phyloP scores from a whole-genome alignment of 139 green algal species.

The Picochlorum sp. region DNA sequence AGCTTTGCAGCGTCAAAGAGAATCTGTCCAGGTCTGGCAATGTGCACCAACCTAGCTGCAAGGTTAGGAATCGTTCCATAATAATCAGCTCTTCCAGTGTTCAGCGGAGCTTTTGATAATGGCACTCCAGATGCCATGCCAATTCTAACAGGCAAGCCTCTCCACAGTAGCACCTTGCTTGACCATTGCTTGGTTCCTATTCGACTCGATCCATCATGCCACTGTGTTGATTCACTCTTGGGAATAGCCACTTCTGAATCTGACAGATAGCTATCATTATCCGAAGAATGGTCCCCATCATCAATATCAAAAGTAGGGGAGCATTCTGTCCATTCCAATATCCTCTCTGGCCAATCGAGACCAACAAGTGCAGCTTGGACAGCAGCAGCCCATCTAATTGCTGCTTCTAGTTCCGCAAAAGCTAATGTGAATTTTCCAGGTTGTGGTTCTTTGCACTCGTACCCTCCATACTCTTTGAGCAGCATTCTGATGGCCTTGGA shows the following conservation, averaged over 20 bases:
- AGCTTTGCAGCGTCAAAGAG: conserved; percentile 35
- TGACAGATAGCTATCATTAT: neutral
- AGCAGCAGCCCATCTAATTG: conserved; percentile 37
- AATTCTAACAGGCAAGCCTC: conserved; percentile 61
- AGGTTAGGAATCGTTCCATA: conserved; percentile 70
- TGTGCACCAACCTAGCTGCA: conserved; percentile 53
- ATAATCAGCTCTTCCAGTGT: conserved; percentile 75
- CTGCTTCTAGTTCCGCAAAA: conserved; percentile 49
- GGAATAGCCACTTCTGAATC: neutral
- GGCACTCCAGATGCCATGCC: conserved; percentile 59
- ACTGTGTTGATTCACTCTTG: neutral
- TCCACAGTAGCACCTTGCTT: conserved; percentile 42
- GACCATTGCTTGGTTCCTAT: neutral
- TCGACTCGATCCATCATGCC: neutral
- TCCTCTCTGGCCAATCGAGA: conserved; percentile 46
- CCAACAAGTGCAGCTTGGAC: conserved; percentile 61
- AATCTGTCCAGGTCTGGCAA: conserved; percentile 65
- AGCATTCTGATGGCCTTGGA: conserved; percentile 38
- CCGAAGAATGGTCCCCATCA: neutral
- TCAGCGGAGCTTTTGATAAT: conserved; percentile 55
- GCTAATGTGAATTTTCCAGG: conserved; percentile 65
- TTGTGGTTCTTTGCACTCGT: conserved; percentile 83
- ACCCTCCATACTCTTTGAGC: conserved; percentile 54
- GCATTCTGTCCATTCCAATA: conserved; percentile 57
- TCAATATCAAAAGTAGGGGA: conserved; percentile 10